These are phyloP conservation scores for Pterocarpus macrocarpus DNA, from an alignment of 306 rosid species.

Conservation along the genomic window DNA sequence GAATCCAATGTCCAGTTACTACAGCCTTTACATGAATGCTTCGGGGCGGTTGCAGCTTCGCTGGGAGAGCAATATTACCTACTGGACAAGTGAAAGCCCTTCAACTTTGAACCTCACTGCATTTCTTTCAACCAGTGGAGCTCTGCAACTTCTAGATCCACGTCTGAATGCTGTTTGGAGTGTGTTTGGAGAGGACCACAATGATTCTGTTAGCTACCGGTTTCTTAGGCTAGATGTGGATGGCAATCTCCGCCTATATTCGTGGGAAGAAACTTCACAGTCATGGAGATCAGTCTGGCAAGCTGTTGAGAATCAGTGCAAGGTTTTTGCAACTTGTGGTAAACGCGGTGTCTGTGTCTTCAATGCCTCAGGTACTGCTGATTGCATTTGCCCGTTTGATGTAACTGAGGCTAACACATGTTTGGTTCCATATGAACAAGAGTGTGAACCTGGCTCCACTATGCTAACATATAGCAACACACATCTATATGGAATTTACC, in stretches of 20 bases:
- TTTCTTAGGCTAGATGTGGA: constrained; percentile 82
- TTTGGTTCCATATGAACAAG: constrained; percentile 53
- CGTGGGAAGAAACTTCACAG: constrained; percentile 66
- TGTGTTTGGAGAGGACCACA: constrained; percentile 81
- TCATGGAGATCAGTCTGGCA: constrained; percentile 87
- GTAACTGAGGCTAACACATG: constrained; percentile 55
- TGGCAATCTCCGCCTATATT: constrained; percentile 82
- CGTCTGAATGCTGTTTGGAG: constrained; percentile 67
- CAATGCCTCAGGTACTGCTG: constrained; percentile 57
- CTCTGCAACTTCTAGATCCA: constrained; percentile 66
- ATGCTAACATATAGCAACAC: constrained; percentile 55
- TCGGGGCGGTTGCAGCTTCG: constrained; percentile 73
- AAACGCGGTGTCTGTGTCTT: constrained; percentile 70
- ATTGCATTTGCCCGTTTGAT: constrained; percentile 71
- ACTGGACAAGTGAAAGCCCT: constrained; percentile 72
- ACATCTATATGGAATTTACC: constrained; percentile 71
- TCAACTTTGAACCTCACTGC: constrained; percentile 66
- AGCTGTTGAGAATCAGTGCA: constrained; percentile 88
- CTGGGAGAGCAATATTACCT: constrained; percentile 71
- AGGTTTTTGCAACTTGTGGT: constrained; percentile 82
- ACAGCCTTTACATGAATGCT: constrained; percentile 71
- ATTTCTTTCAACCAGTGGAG: constrained; percentile 63
- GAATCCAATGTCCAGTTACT: constrained; percentile 64
- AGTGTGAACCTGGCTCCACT: constrained; percentile 57
- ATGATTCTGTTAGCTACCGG: constrained; percentile 63